A percentile compares a stretch with the other conserved stretches of the same genome.
These are phyloP conservation scores for Xylaria intraflava DNA, from an alignment of 495 filamentous ascomycete genomes.

Conservation along the genomic window DNA sequence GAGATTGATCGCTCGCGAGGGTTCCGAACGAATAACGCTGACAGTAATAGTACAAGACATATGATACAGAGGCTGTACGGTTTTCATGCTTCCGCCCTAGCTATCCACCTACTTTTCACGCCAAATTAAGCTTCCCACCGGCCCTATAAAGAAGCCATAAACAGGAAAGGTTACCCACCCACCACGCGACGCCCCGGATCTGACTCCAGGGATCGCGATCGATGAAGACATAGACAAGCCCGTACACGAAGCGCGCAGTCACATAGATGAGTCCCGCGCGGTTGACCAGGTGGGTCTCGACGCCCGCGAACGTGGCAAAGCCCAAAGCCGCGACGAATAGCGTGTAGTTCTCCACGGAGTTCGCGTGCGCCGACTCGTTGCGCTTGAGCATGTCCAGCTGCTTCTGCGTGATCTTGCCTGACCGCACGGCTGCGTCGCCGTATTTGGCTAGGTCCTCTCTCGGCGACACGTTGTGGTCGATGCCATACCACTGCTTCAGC, in stretches of 20 bases:
- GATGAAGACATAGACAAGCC: conserved; percentile 34
- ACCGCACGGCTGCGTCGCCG: conserved; percentile 40
- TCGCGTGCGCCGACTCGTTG: conserved; percentile 42
- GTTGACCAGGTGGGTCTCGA: conserved; percentile 37
- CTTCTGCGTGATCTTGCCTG: conserved; percentile 42
- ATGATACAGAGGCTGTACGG: no score
- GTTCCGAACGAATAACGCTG: no score
- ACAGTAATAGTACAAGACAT: no score
- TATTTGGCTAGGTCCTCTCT: conserved; percentile 40
- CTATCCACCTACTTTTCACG: not conserved
- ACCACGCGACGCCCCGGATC: conserved; percentile 41
- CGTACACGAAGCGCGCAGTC: conserved; percentile 36
- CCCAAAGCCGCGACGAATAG: conserved; percentile 40
- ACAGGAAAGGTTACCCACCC: conserved; percentile 41
- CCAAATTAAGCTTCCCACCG: conserved; percentile 13
- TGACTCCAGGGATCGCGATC: conserved; percentile 30
- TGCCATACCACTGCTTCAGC: conserved; percentile 34
- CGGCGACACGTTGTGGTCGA: conserved; percentile 46
- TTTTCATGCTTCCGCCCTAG: no score
- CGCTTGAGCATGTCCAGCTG: conserved; percentile 42
- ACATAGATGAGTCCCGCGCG: conserved; percentile 39
- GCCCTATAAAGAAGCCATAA: conserved; percentile 24
- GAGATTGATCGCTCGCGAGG: no score
- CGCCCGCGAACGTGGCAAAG: conserved; percentile 27
- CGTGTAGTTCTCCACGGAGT: conserved; percentile 42